These are phyloP conservation scores for Salix arbutifolia DNA, from an alignment of 345 rosid genomes.

Conservation along the genomic window DNA sequence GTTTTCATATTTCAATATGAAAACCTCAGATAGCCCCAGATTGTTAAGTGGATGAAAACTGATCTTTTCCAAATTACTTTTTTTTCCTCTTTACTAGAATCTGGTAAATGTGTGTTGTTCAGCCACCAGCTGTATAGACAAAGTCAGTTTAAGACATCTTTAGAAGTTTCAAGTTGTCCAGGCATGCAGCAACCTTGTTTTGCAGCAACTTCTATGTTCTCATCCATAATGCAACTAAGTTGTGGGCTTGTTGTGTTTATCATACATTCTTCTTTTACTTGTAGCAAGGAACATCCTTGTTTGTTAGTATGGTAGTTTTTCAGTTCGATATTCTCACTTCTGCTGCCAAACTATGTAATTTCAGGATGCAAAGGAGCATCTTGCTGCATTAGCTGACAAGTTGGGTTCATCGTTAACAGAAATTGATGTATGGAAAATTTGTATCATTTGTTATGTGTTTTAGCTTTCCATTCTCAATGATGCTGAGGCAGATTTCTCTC, in stretches of 20 bases:
- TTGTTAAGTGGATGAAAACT: too few relatives aligned
- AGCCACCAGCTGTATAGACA: too few relatives aligned
- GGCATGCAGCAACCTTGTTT: neutral
- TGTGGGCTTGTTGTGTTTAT: neutral
- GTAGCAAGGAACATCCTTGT: neutral
- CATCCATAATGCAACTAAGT: neutral
- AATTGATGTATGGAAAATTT: slow-evolving; percentile 58
- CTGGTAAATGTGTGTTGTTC: too few relatives aligned
- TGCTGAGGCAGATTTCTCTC: neutral
- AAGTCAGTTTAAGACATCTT: too few relatives aligned
- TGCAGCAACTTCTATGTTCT: neutral
- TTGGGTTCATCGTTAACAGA: slow-evolving; percentile 86
- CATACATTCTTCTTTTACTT: neutral
- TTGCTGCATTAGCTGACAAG: slow-evolving; percentile 87
- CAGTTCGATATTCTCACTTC: neutral
- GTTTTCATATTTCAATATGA: neutral
- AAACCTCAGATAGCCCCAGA: too few relatives aligned
- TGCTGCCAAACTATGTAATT: slow-evolving; percentile 4
- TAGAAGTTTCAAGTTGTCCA: neutral
- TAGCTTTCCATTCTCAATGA: slow-evolving; percentile 1
- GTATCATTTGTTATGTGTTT: slow-evolving; percentile 1
- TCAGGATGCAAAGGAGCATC: slow-evolving; percentile 98
- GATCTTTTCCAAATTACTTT: too few relatives aligned
- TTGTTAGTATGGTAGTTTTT: neutral
- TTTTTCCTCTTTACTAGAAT: too few relatives aligned